Percentiles rank a stretch among this genome's conserved stretches.
Evolutionary conservation across 331 rosid genomes (phyloP).

Genomic region (Saraca asoca): DNA sequence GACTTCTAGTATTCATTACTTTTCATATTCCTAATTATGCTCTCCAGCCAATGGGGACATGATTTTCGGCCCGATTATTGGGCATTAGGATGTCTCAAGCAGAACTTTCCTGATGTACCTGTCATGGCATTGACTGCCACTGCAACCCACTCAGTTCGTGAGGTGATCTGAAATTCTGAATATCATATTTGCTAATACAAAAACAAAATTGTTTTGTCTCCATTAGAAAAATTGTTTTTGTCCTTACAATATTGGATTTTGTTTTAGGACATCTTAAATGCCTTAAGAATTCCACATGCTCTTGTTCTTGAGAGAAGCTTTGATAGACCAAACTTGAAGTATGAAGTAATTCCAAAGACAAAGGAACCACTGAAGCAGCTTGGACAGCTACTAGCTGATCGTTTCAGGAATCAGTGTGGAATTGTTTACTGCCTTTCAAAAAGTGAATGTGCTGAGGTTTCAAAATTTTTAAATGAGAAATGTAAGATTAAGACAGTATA

Average conservation of each 20-base stretch:
- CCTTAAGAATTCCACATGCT: conserved; percentile 81
- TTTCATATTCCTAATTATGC: conserved; percentile 24
- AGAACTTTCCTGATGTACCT: conserved; percentile 72
- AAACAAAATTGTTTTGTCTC: not conserved
- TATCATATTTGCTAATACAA: conserved; percentile 9
- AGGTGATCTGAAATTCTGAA: conserved; percentile 53
- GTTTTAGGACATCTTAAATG: conserved; percentile 80
- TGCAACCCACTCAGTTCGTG: conserved; percentile 83
- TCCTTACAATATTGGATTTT: conserved; percentile 23
- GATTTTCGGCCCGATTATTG: conserved; percentile 98
- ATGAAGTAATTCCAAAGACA: conserved; percentile 80
- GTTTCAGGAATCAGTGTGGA: conserved; percentile 77
- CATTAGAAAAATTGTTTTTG: conserved; percentile 10
- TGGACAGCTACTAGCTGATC: conserved; percentile 60
- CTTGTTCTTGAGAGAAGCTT: conserved; percentile 92
- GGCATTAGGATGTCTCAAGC: conserved; percentile 85
- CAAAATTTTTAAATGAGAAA: conserved; percentile 66
- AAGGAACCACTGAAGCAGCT: conserved; percentile 84
- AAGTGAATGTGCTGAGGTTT: conserved; percentile 87
- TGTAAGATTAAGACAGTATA: conserved; percentile 69
- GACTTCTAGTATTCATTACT: conserved; percentile 16
- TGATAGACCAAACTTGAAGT: conserved; percentile 93
- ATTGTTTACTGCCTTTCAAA: conserved; percentile 94
- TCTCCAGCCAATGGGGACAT: conserved; percentile 97
- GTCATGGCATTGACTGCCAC: conserved; percentile 99